These are phyloP conservation scores for Populus tremula DNA, from an alignment of 345 rosid genomes.

Conservation along the genomic window DNA sequence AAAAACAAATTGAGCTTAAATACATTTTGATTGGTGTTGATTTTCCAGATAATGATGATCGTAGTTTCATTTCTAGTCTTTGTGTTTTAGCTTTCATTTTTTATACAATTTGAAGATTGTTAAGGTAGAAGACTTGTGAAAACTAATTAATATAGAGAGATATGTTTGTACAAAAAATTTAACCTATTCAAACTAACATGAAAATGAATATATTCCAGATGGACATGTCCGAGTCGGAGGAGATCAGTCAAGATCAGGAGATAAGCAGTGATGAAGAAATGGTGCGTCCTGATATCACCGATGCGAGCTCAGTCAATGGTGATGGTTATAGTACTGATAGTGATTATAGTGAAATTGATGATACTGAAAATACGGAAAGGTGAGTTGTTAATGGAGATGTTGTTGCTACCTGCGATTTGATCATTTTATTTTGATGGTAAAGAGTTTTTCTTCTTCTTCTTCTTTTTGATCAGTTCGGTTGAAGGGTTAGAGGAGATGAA, in stretches of 20 bases:
- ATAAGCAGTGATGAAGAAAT: slow-evolving; percentile 5
- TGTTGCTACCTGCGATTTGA: no score
- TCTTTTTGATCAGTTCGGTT: slow-evolving; percentile 7
- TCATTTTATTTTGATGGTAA: no score
- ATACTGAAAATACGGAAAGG: no score
- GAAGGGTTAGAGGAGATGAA: slow-evolving; percentile 12
- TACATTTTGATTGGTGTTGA: not conserved
- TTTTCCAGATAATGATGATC: not conserved
- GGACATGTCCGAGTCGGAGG: slow-evolving; percentile 8
- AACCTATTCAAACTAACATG: not conserved
- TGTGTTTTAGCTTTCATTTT: not conserved
- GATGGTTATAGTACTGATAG: not conserved
- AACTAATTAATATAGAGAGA: no score
- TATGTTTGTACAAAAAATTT: not conserved
- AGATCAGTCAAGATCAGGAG: not conserved
- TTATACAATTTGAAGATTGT: not conserved
- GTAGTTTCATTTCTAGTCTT: not conserved
- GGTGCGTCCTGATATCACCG: not conserved
- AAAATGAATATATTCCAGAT: not conserved
- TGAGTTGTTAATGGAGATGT: no score
- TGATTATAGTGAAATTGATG: no score
- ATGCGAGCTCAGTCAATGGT: not conserved
- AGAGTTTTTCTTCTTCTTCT: not conserved
- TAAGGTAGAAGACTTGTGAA: not conserved
- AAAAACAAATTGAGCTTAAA: not conserved